These are phyloP conservation scores for Serendipita vermifera DNA, from an alignment of 768 basidiomycete genomes.

Conservation along the genomic window DNA sequence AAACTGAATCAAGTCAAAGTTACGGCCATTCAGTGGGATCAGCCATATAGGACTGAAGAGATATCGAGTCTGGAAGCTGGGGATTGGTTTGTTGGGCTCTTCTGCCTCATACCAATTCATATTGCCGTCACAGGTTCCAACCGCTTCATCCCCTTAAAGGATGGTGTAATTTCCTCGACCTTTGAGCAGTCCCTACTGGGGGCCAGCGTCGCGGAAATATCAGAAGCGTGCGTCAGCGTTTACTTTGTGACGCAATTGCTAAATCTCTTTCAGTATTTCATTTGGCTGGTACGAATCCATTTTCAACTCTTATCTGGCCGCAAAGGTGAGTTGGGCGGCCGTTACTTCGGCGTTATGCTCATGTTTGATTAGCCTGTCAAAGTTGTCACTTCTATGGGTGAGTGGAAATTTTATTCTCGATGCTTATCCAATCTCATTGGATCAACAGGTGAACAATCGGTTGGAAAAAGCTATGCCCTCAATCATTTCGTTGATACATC, in stretches of 20 bases:
- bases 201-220: constrained; percentile 44
- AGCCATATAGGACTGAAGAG: not conserved
- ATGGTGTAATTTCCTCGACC: constrained; percentile 39
- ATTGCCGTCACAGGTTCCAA: constrained; percentile 48
- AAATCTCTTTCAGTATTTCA: constrained; percentile 23
- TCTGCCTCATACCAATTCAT: constrained; percentile 54
- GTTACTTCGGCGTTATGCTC: too few species aligned
- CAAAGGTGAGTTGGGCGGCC: constrained; percentile 34
- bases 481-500: constrained; percentile 53
- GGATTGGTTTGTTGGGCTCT: constrained; percentile 48
- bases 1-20: not conserved
- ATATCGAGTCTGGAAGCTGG: constrained; percentile 30
- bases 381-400: constrained; percentile 54
- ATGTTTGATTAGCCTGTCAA: constrained; percentile 35
- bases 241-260: not conserved
- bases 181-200: constrained; percentile 43
- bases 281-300: constrained; percentile 56
- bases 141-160: constrained; percentile 46
- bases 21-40: not conserved
- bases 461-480: constrained; percentile 46
- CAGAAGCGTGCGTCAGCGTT: constrained; percentile 25
- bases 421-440: not conserved
- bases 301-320: constrained; percentile 48
- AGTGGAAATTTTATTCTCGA: constrained; percentile 6
- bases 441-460: constrained; percentile 43